phyloP scores from a whole-genome alignment of 352 stramenopile species.

The Phytophthora crassamura region DNA sequence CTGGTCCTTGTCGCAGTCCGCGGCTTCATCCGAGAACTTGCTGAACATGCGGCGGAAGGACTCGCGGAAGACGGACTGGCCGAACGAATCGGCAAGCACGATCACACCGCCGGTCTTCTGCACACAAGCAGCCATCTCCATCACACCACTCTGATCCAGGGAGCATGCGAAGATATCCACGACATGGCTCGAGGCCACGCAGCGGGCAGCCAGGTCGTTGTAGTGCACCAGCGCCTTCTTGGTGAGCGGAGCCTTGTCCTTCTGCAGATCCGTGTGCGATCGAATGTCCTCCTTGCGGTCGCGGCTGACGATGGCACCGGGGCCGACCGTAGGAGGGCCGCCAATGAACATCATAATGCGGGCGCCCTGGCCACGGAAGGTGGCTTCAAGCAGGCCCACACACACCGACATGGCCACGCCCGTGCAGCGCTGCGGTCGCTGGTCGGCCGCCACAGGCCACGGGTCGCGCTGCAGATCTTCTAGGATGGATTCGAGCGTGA shows the following conservation, averaged over 20 bases:
- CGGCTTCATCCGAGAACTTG: conserved; percentile 94
- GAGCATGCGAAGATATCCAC: conserved; percentile 99
- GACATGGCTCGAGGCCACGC: conserved; percentile 93
- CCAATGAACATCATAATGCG: conserved; percentile 99
- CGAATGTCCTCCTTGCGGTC: conserved; percentile 98
- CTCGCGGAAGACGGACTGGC: conserved; percentile 99
- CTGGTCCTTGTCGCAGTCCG: conserved; percentile 94
- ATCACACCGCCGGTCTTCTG: conserved; percentile 99
- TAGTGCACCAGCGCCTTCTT: conserved; percentile 98
- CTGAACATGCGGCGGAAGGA: conserved; percentile 98
- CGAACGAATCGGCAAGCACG: conserved; percentile 98
- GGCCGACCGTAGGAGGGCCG: conserved; percentile 96
- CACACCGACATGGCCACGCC: conserved; percentile 96
- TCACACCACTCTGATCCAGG: conserved; percentile 97
- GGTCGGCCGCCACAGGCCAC: conserved; percentile 97
- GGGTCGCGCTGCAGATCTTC: conserved; percentile 98
- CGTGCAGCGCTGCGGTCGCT: conserved; percentile 96
- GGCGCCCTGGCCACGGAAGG: conserved; percentile 94
- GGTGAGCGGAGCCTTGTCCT: conserved; percentile 94
- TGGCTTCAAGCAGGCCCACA: conserved; percentile 96
- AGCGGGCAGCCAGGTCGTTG: conserved; percentile 93
- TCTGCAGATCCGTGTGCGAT: conserved; percentile 95
- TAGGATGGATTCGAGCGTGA: conserved; percentile 98
- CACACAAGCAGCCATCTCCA: conserved; percentile 98
- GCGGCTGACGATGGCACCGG: conserved; percentile 95